Conservation (phyloP, 441 rosid genomes). For the Adansonia grandidieri region DNA sequence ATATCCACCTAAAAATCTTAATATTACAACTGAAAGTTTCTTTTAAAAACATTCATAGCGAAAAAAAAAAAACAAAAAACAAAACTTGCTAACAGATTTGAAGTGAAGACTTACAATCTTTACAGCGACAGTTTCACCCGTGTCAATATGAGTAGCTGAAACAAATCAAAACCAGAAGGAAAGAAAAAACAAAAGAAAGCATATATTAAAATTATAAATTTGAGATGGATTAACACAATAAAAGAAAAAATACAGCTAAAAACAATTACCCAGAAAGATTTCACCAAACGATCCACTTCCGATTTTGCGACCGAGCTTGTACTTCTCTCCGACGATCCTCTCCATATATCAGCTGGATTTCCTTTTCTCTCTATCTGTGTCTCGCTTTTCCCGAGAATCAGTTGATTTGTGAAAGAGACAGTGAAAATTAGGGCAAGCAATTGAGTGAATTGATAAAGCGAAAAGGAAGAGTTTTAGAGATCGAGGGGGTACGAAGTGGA, state of each 20-base stretch:
- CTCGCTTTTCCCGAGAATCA: not conserved
- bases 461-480: not conserved
- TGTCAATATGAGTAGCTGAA: slow-evolving; percentile 44
- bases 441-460: not conserved
- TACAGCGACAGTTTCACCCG: slow-evolving; percentile 43
- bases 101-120: slow-evolving; percentile 41
- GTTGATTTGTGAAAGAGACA: not conserved
- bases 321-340: slow-evolving; percentile 42
- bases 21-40: not conserved
- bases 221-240: not conserved
- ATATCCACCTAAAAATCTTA: slow-evolving; percentile 1
- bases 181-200: not conserved
- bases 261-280: slow-evolving; percentile 42
- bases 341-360: slow-evolving; percentile 34
- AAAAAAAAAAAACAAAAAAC: not conserved
- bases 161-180: not conserved
- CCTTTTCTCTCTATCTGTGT: not conserved
- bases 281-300: slow-evolving; percentile 60
- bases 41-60: not conserved
- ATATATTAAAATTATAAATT: not conserved
- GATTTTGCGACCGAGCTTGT: slow-evolving; percentile 50
- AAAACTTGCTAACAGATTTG: not conserved
- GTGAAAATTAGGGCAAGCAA: slow-evolving; percentile 26
- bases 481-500: not conserved
- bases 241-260: not conserved